Evolutionary conservation across 2,329 filamentous ascomycete species (phyloP).

Genomic region (Aspergillus unguis): DNA sequence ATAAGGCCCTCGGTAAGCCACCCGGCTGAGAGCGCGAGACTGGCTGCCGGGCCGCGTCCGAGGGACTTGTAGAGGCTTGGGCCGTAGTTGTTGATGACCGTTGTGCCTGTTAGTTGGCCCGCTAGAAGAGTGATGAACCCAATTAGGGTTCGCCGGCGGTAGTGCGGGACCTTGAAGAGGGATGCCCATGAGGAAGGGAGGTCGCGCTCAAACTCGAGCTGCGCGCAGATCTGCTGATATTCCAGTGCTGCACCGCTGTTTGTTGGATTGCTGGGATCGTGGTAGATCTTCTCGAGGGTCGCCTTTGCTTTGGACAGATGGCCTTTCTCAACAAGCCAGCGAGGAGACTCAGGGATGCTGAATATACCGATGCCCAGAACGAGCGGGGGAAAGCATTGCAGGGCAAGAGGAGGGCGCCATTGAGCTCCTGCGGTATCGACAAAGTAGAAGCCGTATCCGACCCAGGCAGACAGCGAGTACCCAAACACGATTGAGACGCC

Average conservation of each 20-base stretch:
- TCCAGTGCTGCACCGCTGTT: neutral
- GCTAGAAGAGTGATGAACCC: neutral
- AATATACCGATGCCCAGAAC: neutral
- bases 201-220: neutral
- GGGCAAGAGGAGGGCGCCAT: neutral
- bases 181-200: neutral
- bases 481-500: neutral
- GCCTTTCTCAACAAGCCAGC: neutral
- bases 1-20: neutral
- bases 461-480: neutral
- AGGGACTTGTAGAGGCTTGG: neutral
- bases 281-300: neutral
- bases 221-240: neutral
- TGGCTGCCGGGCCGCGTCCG: neutral
- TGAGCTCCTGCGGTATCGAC: neutral
- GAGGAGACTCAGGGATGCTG: slow-evolving; percentile 1
- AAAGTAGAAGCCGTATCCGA: neutral
- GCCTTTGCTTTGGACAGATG: neutral
- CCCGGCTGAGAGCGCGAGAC: neutral
- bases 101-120: neutral
- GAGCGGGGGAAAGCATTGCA: neutral
- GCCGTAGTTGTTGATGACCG: neutral
- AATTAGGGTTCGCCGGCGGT: neutral
- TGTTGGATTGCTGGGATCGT: neutral
- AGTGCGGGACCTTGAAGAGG: neutral